phyloP scores from a whole-genome alignment of 495 filamentous ascomycete species.

The Podospora bellae-mahoneyi region DNA sequence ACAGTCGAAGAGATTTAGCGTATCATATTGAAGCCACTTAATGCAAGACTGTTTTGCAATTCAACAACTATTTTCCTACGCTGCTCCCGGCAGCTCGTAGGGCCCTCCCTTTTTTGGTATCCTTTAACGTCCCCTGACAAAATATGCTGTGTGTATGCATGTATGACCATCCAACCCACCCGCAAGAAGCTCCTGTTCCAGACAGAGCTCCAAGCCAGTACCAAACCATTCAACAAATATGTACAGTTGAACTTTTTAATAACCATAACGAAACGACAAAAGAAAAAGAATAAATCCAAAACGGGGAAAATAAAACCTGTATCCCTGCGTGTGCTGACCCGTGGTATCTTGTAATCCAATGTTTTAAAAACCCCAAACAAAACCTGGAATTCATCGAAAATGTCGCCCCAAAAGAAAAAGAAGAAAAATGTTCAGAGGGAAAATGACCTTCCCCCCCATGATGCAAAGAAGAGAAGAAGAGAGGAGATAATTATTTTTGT shows the following conservation, averaged over 20 bases:
- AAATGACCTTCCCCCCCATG: constrained; percentile 1
- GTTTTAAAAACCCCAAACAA: neutral
- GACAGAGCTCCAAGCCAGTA: neutral
- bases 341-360: neutral
- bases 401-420: neutral
- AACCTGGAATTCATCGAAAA: neutral
- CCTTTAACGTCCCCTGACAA: neutral
- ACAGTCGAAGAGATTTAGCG: neutral
- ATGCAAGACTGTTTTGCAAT: neutral
- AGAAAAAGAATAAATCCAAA: neutral
- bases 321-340: neutral
- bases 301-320: neutral
- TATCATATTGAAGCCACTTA: neutral
- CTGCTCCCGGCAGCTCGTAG: neutral
- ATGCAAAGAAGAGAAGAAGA: constrained; percentile 11
- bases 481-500: constrained; percentile 9
- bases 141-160: neutral
- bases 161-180: neutral
- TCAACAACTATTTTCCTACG: neutral
- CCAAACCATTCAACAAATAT: neutral
- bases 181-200: neutral
- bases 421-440: neutral
- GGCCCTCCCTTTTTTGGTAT: neutral
- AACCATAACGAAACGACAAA: neutral
- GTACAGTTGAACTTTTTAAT: constrained; percentile 1